Base-by-base conservation (phyloP, 208 protist species). In the Leishmania gerbilli region DNA sequence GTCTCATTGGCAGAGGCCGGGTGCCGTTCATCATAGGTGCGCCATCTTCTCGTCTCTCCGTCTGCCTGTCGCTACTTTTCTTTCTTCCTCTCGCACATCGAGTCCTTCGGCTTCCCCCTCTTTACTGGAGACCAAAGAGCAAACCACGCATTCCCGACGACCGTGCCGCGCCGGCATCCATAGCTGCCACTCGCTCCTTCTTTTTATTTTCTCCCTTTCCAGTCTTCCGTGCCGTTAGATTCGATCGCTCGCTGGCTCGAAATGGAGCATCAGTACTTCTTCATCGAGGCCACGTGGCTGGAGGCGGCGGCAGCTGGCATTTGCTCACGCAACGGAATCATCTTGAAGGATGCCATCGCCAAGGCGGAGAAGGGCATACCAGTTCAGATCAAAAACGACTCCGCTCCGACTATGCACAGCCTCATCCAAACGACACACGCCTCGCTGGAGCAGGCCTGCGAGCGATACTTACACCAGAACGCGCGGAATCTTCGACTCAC, bases 241-340 rank as follows among this genome's bases (percentile, higher is more conserved):
- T 19, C 11, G 27, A 34, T 56, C 21, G 55, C 19, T 55, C 27
- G 56, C 42, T 45, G 19, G 9, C 6, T 65, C 7, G 4, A 24
- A 34, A 67, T 79, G 76, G 65, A 71, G 7, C 60, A 81, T 37
- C 34, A 67, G 62, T 71, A 75, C 58, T 85, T 77, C 40, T 91
- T 86, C 45, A 87, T 91, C 24, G 87, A 82, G 56, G 45, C 90
- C 27, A 71, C 74, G 2, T 81, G 71, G 51, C 84, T 90, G 21
- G 90, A 93, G 81, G 69, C 72, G 3, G 91, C 87, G 4, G 81
- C 85, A 6, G 87, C 87, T 5, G 81, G 79, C 13, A 84, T 79
- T 34, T 42, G 92, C 40, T 42, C 75, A 24, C 71, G 68, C 17
- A 79, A 87, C 74, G 69, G 64, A n/a, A 79, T 75, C n/a, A 62